Evolutionary conservation across 2,329 filamentous ascomycete genomes (phyloP).

Genomic region (Aspergillus persii): DNA sequence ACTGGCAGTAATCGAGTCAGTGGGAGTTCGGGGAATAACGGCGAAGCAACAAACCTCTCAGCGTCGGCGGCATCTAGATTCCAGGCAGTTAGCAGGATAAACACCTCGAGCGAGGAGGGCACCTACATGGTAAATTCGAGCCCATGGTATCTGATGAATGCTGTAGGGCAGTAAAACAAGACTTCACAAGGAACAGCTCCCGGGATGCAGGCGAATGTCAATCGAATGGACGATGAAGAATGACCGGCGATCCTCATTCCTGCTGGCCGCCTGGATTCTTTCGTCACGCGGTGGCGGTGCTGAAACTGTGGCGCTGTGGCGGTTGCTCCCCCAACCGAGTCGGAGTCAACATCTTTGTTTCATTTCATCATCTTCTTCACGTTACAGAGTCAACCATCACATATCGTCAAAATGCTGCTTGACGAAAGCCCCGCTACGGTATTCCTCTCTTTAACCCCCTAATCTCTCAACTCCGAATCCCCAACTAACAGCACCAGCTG

Average conservation of each 20-base stretch:
- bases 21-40: not conserved
- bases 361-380: not conserved
- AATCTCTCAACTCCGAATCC: not conserved
- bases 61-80: conserved; percentile 88
- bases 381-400: conserved; percentile 4
- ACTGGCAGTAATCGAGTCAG: conserved; percentile 44
- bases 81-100: conserved; percentile 8
- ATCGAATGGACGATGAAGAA: not conserved
- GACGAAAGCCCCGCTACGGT: conserved; percentile 89
- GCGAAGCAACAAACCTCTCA: conserved; percentile 66
- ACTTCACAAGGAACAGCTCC: not conserved
- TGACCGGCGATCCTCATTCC: too few relatives aligned
- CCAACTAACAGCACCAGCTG: conserved; percentile 55
- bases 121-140: conserved; percentile 52
- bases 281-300: conserved; percentile 35
- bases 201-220: not conserved
- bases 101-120: not conserved
- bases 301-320: conserved; percentile 24
- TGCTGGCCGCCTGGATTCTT: not conserved
- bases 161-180: not conserved
- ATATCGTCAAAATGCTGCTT: conserved; percentile 71
- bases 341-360: conserved; percentile 17
- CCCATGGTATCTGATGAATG: conserved; percentile 30
- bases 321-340: conserved; percentile 40
- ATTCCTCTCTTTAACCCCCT: conserved; percentile 39